phyloP scores from a whole-genome alignment of 495 filamentous ascomycete genomes.

The Tuber umbilicatum region DNA sequence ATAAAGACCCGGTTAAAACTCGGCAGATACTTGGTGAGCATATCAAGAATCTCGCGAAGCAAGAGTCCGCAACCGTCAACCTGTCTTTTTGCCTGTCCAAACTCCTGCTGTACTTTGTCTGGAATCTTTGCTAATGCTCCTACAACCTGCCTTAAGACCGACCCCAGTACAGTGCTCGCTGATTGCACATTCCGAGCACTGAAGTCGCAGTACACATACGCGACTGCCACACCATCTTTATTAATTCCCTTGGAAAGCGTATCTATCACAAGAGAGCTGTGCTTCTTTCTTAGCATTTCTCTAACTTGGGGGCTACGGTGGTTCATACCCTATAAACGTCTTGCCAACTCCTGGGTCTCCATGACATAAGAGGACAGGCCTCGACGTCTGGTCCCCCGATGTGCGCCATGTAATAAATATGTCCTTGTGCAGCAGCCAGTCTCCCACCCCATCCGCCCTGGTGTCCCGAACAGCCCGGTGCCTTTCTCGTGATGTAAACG shows the following conservation, averaged over 20 bases:
- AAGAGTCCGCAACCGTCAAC: not conserved
- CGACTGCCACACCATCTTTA: not conserved
- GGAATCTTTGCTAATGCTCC: not conserved
- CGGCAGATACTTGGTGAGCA: not conserved
- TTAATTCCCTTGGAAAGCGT: not conserved
- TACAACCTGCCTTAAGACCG: too few species aligned
- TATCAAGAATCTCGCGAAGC: not conserved
- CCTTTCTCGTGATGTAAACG: not conserved
- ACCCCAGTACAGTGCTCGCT: too few species aligned
- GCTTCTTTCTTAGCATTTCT: not conserved
- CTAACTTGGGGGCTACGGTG: not conserved
- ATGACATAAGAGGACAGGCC: not conserved
- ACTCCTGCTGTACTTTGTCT: not conserved
- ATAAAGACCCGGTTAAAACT: not conserved
- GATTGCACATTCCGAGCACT: not conserved
- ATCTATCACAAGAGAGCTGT: not conserved
- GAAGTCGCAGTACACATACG: not conserved
- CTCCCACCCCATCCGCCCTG: not conserved
- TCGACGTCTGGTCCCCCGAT: not conserved
- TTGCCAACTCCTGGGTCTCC: not conserved
- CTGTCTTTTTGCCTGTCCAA: not conserved
- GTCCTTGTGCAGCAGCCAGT: not conserved
- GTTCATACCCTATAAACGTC: not conserved
- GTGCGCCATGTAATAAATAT: not conserved
- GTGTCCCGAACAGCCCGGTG: not conserved